These are phyloP conservation scores for Thielaviopsis euricoi DNA, from an alignment of 2,329 filamentous ascomycete species.

Conservation along the genomic window DNA sequence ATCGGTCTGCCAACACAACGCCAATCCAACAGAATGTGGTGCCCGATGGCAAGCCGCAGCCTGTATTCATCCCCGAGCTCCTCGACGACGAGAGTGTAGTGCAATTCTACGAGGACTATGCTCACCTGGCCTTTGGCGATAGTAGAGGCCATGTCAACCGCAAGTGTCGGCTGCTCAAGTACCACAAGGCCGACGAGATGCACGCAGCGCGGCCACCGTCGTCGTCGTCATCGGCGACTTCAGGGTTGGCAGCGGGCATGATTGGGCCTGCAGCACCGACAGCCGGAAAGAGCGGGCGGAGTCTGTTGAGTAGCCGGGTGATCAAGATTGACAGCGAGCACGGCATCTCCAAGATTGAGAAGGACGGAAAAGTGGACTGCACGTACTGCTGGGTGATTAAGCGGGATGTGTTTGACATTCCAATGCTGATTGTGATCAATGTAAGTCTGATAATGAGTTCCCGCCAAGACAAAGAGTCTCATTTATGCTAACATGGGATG, in stretches of 20 bases:
- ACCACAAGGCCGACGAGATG: conserved; percentile 34
- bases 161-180: conserved; percentile 76
- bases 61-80: conserved; percentile 81
- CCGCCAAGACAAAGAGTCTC: not conserved
- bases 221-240: conserved; percentile 13
- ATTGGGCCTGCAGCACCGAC: not conserved
- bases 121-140: conserved; percentile 80
- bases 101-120: conserved; percentile 92
- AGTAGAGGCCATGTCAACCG: conserved; percentile 71
- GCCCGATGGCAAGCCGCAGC: conserved; percentile 41
- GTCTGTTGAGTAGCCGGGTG: conserved; percentile 42
- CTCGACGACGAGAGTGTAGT: conserved; percentile 87
- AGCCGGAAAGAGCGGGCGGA: conserved; percentile 16
- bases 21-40: conserved; percentile 24
- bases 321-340: conserved; percentile 53
- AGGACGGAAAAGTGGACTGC: conserved; percentile 84
- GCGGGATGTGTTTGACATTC: conserved; percentile 92
- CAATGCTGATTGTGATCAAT: conserved; percentile 96
- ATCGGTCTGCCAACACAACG: conserved; percentile 33
- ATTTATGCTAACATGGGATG: not conserved
- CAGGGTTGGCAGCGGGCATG: conserved; percentile 9
- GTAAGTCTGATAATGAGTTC: conserved; percentile 43
- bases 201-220: not conserved
- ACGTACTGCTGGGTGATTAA: conserved; percentile 96
- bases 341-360: conserved; percentile 67